A percentile compares a stretch with the other conserved stretches of the same genome.
Conservation (phyloP, 176 grass and related monocot genomes). For the Phoenix dactylifera region DNA sequence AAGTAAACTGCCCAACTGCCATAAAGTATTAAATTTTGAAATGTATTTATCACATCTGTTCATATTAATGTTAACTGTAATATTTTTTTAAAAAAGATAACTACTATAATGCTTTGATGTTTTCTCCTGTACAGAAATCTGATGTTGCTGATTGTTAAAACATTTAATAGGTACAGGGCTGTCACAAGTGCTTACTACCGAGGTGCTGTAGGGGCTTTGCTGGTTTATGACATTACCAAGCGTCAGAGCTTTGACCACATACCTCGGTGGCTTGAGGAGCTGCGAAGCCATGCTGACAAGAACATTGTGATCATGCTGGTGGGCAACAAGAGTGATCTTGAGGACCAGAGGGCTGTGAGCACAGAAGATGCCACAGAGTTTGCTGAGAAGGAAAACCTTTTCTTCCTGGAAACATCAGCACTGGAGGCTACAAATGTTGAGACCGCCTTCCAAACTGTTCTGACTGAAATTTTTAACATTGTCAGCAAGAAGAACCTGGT, state of each 20-base stretch:
- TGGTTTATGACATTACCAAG: slow-evolving; percentile 14
- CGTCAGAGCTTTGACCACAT: slow-evolving; percentile 12
- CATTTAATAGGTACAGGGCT: slow-evolving; percentile 7
- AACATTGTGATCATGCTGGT: slow-evolving; percentile 19
- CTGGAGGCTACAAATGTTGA: slow-evolving; percentile 7
- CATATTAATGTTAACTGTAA: no score
- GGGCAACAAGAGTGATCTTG: slow-evolving; percentile 17
- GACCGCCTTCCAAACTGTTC: slow-evolving; percentile 5
- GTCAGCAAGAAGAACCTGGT: slow-evolving; percentile 7
- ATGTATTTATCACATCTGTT: no score
- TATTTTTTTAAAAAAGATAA: no score
- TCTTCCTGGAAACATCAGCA: slow-evolving; percentile 15
- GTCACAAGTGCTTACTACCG: slow-evolving; percentile 14
- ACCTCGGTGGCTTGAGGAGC: slow-evolving; percentile 12
- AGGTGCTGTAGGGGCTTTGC: slow-evolving; percentile 10
- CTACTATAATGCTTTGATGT: no score
- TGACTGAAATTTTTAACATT: slow-evolving; percentile 8
- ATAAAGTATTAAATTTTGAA: no score
- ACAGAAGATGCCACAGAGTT: slow-evolving; percentile 5
- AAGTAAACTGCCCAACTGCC: no score
- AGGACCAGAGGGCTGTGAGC: slow-evolving; percentile 4
- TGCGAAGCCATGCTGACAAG: slow-evolving; percentile 6
- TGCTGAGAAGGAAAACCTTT: slow-evolving; percentile 16
- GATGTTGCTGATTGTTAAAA: slow-evolving; percentile 1
- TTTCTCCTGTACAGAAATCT: no score